Percentiles rank a stretch among this genome's conserved stretches.
Evolutionary conservation across 306 rosid genomes (phyloP).

Genomic region (Delonix regia): DNA sequence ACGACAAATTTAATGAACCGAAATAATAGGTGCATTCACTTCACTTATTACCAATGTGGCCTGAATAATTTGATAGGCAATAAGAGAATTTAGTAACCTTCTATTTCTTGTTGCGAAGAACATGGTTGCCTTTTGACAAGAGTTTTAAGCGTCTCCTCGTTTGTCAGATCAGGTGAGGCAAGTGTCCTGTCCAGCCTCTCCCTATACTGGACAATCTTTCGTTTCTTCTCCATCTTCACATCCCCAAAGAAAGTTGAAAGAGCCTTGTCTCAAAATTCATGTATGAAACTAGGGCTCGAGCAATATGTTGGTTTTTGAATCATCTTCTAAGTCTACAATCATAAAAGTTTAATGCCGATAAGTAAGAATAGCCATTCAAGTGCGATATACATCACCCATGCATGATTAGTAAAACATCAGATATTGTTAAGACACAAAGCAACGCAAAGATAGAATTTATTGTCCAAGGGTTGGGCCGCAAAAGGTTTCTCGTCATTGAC

Average conservation of each 20-base stretch:
- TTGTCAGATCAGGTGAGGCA: conserved; percentile 66
- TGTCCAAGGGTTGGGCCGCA: conserved; percentile 15
- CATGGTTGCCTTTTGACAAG: conserved; percentile 67
- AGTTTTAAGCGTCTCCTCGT: conserved; percentile 50
- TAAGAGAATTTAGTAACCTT: conserved; percentile 48
- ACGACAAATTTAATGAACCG: conserved; percentile 3
- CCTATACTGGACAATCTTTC: conserved; percentile 70
- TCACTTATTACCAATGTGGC: background rate
- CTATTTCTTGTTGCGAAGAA: conserved; percentile 42
- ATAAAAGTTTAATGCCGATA: background rate
- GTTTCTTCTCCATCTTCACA: conserved; percentile 61
- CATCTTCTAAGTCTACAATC: conserved; percentile 33
- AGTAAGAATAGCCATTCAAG: conserved; percentile 10
- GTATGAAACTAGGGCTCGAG: conserved; percentile 17
- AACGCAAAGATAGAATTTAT: background rate
- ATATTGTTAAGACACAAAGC: background rate
- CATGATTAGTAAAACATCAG: background rate
- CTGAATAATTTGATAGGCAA: conserved; percentile 27
- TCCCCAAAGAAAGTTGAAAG: conserved; percentile 37
- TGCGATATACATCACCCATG: background rate
- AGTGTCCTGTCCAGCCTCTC: conserved; percentile 85
- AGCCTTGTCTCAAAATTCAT: conserved; percentile 37
- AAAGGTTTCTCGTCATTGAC: background rate
- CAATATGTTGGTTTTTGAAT: conserved; percentile 31
- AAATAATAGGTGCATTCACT: conserved; percentile 1